phyloP scores from a whole-genome alignment of 805 yeast genomes.

The Tetrapisispora namnaoensis region DNA sequence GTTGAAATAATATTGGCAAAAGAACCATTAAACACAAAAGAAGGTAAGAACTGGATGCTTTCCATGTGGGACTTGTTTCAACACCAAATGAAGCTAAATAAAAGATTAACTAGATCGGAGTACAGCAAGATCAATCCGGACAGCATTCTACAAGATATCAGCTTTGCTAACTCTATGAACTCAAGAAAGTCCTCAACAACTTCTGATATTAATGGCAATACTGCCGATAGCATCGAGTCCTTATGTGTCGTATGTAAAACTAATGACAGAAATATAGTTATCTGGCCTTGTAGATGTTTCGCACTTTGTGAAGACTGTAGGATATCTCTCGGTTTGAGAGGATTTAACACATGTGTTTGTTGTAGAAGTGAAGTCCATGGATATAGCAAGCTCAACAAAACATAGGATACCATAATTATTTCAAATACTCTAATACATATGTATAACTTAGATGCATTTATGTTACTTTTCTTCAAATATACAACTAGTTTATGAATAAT shows the following conservation, averaged over 20 bases:
- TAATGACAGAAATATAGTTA: conserved; percentile 60
- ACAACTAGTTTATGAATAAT: no score
- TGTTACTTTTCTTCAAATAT: no score
- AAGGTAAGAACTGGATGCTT: conserved; percentile 17
- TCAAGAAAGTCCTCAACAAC: conserved; percentile 4
- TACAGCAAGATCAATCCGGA: conserved; percentile 26
- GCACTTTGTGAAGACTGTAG: conserved; percentile 84
- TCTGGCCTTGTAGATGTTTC: conserved; percentile 92
- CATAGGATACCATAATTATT: conserved; percentile 3
- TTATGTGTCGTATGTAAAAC: conserved; percentile 76
- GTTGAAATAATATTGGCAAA: background rate
- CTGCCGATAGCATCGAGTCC: conserved; percentile 29
- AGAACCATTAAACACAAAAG: background rate
- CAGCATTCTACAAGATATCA: conserved; percentile 23
- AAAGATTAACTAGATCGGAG: conserved; percentile 29
- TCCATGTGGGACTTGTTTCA: conserved; percentile 24
- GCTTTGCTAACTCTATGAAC: conserved; percentile 15
- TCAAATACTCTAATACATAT: background rate
- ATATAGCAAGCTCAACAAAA: conserved; percentile 32
- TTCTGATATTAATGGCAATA: conserved; percentile 1
- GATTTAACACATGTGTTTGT: conserved; percentile 73
- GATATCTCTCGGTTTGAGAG: conserved; percentile 57
- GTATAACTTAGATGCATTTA: no score
- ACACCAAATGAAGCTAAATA: conserved; percentile 17
- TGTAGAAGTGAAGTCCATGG: conserved; percentile 69